Evolutionary conservation across 2,329 filamentous ascomycete genomes (phyloP).

Genomic region (Aspergillus candidus): DNA sequence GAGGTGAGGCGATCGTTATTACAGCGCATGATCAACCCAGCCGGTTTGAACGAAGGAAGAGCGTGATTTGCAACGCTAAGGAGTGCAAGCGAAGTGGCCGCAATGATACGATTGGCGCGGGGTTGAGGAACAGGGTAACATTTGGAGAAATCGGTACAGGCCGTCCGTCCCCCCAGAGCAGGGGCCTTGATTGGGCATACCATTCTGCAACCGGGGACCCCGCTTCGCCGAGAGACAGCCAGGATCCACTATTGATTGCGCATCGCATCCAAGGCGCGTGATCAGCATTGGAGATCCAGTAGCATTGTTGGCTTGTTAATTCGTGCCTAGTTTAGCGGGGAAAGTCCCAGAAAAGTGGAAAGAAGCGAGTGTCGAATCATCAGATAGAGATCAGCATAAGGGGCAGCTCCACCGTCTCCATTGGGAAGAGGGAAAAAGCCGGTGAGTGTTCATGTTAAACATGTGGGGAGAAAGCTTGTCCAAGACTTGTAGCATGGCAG

Average conservation of each 20-base stretch:
- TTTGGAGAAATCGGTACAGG: neutral
- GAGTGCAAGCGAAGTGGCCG: constrained; percentile 1
- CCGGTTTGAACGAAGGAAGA: neutral
- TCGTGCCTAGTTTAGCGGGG: neutral
- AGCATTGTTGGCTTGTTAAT: neutral
- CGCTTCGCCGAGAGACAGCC: neutral
- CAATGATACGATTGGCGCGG: constrained; percentile 1
- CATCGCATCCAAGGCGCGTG: neutral
- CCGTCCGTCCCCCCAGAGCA: neutral
- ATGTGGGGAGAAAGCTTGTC: too few species aligned
- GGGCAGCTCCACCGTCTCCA: too few species aligned
- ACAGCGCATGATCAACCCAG: constrained; percentile 6
- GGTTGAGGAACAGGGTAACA: constrained; percentile 1
- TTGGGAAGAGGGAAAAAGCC: too few species aligned
- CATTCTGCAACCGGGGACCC: neutral
- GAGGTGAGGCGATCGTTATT: constrained; percentile 4
- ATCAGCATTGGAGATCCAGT: neutral
- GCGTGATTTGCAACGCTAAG: constrained; percentile 2
- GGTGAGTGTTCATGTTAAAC: too few species aligned
- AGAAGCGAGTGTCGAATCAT: too few species aligned
- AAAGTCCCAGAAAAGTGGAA: too few species aligned
- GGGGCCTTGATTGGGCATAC: constrained; percentile 2
- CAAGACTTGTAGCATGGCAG: too few species aligned
- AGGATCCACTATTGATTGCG: neutral
- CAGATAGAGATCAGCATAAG: too few species aligned